Evolutionary conservation across 108 stramenopile genomes (phyloP), one percentile per base, ranked within the genome.

Genomic region (Asterionellopsis glacialis): DNA sequence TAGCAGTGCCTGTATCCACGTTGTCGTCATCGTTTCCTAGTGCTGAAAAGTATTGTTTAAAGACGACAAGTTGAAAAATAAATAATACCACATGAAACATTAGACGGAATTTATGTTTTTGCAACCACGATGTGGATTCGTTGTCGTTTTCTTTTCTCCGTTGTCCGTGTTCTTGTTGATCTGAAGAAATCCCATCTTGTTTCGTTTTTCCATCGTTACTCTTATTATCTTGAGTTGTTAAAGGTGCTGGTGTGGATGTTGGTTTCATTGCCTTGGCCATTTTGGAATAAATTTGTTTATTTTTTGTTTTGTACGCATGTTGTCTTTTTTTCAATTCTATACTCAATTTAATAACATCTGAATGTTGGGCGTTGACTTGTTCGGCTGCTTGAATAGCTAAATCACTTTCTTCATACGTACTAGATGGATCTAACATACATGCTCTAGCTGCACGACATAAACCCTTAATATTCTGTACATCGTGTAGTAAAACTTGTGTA

Each of bases 381-480:
- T 77, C 70, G 25, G 79, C 83, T 0, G 79, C 79, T 5, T 64
- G 28, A 11, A 80, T 59, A 2, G 83, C 76, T 7, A 65, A 70
- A 12, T 67, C 26, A 15, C 63, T 69, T 57, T 84, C 83, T 57
- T 77, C 83, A 42, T 67, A 65, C 12, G 68, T 62, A 18, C 73
- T 64, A 1, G 75, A 70, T 11, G 77, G 70, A 61, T 83, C 81
- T 12, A 75, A 50, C 48, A 80, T 39, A 12, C 70, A 28, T 11
- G 73, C 69, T 41, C 72, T 77, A 38, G 76, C 83, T 13, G 76
- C 83, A 9, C 83, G 72, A 28, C 74, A 22, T 42, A 84, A 45
- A 11, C 51, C 79, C 26, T 80, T 84, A 55, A 75, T 26, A 56
- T 84, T 80, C 45, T 74, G 55, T 13, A 66, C 73, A 61, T 80